Conservation (phyloP, 345 rosid species). For the Noccaea caerulescens region DNA sequence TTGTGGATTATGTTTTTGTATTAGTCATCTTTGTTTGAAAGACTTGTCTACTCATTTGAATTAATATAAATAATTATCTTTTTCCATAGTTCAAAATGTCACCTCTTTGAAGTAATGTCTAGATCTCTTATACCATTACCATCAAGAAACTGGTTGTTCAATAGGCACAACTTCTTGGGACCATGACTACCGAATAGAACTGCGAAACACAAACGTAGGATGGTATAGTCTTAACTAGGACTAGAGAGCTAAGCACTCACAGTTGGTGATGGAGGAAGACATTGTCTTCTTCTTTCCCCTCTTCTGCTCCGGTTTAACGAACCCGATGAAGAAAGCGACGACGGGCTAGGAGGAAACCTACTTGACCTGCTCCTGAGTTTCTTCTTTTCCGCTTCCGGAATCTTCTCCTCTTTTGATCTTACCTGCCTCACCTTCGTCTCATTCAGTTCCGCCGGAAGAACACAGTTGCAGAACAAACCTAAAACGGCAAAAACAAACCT, state of each 20-base stretch:
- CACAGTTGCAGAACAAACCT: constrained; percentile 95
- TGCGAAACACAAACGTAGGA: neutral
- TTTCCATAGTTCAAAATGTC: neutral
- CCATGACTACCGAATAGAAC: constrained; percentile 22
- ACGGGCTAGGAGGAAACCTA: constrained; percentile 52
- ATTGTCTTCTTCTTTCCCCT: constrained; percentile 64
- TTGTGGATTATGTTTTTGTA: too few relatives aligned
- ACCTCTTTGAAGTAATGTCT: neutral
- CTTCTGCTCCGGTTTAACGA: constrained; percentile 52
- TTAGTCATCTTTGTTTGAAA: too few relatives aligned
- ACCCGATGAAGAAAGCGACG: constrained; percentile 61
- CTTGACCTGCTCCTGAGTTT: constrained; percentile 69
- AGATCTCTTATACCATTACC: constrained; percentile 25
- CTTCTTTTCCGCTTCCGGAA: constrained; percentile 66
- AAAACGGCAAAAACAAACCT: neutral
- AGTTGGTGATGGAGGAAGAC: constrained; percentile 66
- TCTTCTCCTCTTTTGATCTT: constrained; percentile 52
- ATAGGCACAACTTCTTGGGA: constrained; percentile 31
- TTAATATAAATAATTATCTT: too few relatives aligned
- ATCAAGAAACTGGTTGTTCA: constrained; percentile 28
- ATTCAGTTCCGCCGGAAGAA: constrained; percentile 78
- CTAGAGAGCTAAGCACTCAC: constrained; percentile 46
- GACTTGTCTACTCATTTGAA: too few relatives aligned
- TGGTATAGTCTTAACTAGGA: constrained; percentile 9
- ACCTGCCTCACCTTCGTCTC: constrained; percentile 70